Base-by-base conservation (phyloP, 2,329 filamentous ascomycete species). In the Aspergillus quadricinctus region DNA sequence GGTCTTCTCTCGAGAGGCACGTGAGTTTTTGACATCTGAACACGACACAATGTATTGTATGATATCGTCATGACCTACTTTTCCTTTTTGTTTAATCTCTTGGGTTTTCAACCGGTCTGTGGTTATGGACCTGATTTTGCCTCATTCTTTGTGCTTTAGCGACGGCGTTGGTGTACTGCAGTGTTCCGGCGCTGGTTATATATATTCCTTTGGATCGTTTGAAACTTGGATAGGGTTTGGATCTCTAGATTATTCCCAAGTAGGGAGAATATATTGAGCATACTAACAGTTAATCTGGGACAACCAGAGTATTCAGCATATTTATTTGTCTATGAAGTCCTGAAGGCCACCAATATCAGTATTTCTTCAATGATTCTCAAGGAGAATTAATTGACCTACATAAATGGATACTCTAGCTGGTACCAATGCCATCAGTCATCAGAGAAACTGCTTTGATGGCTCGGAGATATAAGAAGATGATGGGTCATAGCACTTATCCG, bases 1-100 rank as follows among this genome's bases (percentile, higher is more conserved):
- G 76, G 77, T 1, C 63, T 78, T 4, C 62, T 79, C 21, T 66
- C 62, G 8, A 57, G 55, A 28, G 37, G 41, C 27, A 46, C 48
- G 53, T 52, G 31, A 56, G 17, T 37, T 45, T 45, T 25, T 41
- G 40, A 17, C 21, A 7, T 27, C 21, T 27, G 43, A 23, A 23
- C 17, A 45, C 8, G 21, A 45, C 19, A 3, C 10, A 21, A 10
- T 23, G 8, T 45, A 19, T 4, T 45, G 43, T 46, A 46, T 46
- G 43, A 23, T 25, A 14, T 2, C 3, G 7, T 46, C 10, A 37
- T 14, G 19, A 46, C 21, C 43, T 46, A 21, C 23, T 17, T 46
- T 8, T 23, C 7, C 3, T 14, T 14, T 46, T 25, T 11, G 25
- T 14, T 27, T 7, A 4, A 1, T 21, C 17, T 21, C 10, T 21